Base-by-base conservation (phyloP, 2,329 filamentous ascomycete species). In the Trichophyton simii region DNA sequence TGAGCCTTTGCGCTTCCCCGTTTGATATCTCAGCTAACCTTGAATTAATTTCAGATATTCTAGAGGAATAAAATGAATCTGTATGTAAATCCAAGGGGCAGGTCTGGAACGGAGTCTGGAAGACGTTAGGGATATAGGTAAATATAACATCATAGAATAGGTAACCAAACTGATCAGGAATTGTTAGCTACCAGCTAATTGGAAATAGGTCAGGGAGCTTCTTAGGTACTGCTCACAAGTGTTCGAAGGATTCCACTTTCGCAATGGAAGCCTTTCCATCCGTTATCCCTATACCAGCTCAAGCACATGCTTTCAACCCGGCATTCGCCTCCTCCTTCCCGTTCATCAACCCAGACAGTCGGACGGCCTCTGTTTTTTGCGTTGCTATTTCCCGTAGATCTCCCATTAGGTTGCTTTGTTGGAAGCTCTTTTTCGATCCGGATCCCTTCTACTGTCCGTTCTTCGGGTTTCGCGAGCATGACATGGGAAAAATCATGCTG, bases 401-500 rank as follows among this genome's bases (percentile, higher is more conserved):
- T 57, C 22, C 48, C 54, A 34, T 48, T 61, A 4, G 59, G 52
- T 44, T 25, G 62, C n/a, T 65, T 67, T 48, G 65, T 61, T 2
- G 71, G 68, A 0, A 73, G 65, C 1, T 81, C 78, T 54, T 80
- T 83, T 67, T 88, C 87, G 61, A 97, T 79, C 61, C 90, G 88
- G 11, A 89, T 84, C 0, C 94, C 94, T 65, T 89, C 78, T 5
- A 95, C 83, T 0, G 79, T 84, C 58, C 92, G 83, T 69, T 95
- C 87, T 42, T 85, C 78, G 0, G 94, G 88, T 66, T 88, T 87
- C 3, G 83, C 80, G 1, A 99, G 81, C 42, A 84, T 82, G 2
- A 95, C 88, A 72, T 97, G 91, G 0, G 86, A 85, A 73, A 99
- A 99, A 70, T 96, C 88, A 73, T 99, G 94, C 70, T 97, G 91